phyloP scores from a whole-genome alignment of 1,284 basidiomycete genomes.

The Coriolopsis trogii region DNA sequence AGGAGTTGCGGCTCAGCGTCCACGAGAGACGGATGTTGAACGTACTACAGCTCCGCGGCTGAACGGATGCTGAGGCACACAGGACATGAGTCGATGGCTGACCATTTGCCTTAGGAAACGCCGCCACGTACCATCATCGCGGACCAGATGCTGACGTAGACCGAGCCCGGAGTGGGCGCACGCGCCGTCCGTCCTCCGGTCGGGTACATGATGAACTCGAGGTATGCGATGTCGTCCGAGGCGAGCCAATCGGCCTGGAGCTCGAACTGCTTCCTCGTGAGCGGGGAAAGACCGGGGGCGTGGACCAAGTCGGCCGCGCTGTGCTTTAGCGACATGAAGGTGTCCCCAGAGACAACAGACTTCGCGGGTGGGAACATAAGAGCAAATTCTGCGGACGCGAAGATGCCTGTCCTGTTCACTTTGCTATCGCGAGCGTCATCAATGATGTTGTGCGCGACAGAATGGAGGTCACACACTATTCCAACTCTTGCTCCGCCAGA shows the following conservation, averaged over 20 bases:
- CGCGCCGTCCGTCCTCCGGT: slow-evolving; percentile 3
- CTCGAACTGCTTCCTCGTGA: slow-evolving; percentile 11
- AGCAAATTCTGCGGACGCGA: not conserved
- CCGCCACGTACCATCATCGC: slow-evolving; percentile 4
- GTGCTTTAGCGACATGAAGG: not conserved
- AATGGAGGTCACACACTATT: slow-evolving; percentile 12
- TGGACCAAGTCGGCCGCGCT: not conserved
- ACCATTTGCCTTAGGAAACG: not conserved
- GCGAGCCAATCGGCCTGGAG: slow-evolving; percentile 11
- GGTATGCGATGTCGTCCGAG: slow-evolving; percentile 1
- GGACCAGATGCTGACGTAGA: slow-evolving; percentile 6
- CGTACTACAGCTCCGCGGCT: slow-evolving; percentile 7
- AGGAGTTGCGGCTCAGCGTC: not conserved
- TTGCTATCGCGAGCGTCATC: not conserved
- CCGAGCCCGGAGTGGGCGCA: not conserved
- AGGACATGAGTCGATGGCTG: not conserved
- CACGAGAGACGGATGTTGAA: not conserved
- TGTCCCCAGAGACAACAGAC: not conserved
- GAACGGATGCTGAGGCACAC: slow-evolving; percentile 2
- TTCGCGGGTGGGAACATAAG: slow-evolving; percentile 3
- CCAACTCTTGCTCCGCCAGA: slow-evolving; percentile 4
- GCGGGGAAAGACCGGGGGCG: not conserved
- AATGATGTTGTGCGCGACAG: no score
- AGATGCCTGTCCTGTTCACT: slow-evolving; percentile 8
- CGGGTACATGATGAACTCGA: slow-evolving; percentile 14